A percentile compares a stretch with the other conserved stretches of the same genome.
Evolutionary conservation across 2,329 filamentous ascomycete species (phyloP).

Genomic region (Aureobasidium leucospermi): DNA sequence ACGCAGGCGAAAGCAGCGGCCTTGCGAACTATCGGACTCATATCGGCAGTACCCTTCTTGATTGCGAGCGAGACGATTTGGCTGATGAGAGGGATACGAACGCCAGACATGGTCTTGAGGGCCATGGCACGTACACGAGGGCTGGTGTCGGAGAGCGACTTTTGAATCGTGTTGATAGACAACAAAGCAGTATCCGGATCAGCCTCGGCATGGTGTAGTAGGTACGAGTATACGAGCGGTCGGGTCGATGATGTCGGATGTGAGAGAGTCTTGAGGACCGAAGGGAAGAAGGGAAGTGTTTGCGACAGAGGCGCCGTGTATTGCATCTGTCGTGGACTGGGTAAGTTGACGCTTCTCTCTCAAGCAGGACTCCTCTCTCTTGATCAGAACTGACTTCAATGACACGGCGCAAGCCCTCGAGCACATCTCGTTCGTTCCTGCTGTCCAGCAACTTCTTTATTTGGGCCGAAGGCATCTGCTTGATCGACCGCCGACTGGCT

Average conservation of each 20-base stretch:
- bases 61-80: constrained; percentile 95
- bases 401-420: constrained; percentile 84
- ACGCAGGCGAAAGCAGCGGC: constrained; percentile 89
- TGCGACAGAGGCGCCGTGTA: constrained; percentile 83
- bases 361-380: neutral
- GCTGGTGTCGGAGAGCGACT: constrained; percentile 87
- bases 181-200: constrained; percentile 92
- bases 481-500: constrained; percentile 48
- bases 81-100: constrained; percentile 93
- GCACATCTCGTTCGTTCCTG: constrained; percentile 81
- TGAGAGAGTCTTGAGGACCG: constrained; percentile 94
- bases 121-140: constrained; percentile 87
- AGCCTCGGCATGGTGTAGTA: constrained; percentile 91
- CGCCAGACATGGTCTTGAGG: constrained; percentile 92
- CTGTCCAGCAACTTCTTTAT: constrained; percentile 94
- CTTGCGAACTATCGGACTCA: constrained; percentile 89
- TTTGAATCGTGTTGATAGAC: constrained; percentile 98
- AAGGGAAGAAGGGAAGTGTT: constrained; percentile 90
- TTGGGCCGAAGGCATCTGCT: constrained; percentile 67
- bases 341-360: neutral
- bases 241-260: constrained; percentile 92
- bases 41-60: constrained; percentile 86
- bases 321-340: constrained; percentile 64
- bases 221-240: constrained; percentile 97
- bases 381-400: constrained; percentile 35